Percentiles rank a stretch among this genome's conserved stretches.
phyloP scores from a whole-genome alignment of 2,329 filamentous ascomycete genomes.

The Dothiorella sarmentorum region DNA sequence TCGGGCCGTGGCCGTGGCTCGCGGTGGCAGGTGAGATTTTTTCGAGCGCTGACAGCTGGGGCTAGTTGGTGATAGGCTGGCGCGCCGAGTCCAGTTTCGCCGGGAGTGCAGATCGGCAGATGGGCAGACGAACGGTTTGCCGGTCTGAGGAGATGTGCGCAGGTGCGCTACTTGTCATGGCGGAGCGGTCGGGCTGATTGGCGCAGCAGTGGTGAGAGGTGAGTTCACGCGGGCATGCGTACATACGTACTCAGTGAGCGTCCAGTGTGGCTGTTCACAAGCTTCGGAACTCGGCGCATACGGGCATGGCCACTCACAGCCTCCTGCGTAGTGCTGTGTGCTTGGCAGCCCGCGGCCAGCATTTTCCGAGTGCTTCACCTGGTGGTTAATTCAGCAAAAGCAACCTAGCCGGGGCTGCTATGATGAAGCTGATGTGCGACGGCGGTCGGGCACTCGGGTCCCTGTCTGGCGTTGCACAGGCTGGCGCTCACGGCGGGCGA shows the following conservation, averaged over 20 bases:
- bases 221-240: not conserved
- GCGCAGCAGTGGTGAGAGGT: slow-evolving; percentile 5
- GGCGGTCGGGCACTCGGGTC: not conserved
- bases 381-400: too few species aligned
- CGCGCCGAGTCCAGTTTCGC: not conserved
- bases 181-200: not conserved
- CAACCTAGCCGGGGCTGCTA: not conserved
- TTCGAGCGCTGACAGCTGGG: not conserved
- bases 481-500: slow-evolving; percentile 6
- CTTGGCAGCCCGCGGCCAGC: too few species aligned
- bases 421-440: slow-evolving; percentile 11
- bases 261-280: slow-evolving; percentile 5
- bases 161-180: not conserved
- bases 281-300: not conserved
- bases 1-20: not conserved
- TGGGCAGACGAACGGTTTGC: too few species aligned
- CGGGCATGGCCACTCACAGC: not conserved
- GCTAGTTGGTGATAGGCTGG: not conserved
- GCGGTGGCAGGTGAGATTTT: not conserved
- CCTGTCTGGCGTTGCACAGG: not conserved
- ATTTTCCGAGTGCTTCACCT: too few species aligned
- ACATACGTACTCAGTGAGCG: not conserved
- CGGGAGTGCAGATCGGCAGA: not conserved
- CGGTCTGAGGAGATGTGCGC: not conserved
- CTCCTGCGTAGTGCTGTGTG: not conserved